These are phyloP conservation scores for Xylaria acuta DNA, from an alignment of 495 filamentous ascomycete species.

Conservation along the genomic window DNA sequence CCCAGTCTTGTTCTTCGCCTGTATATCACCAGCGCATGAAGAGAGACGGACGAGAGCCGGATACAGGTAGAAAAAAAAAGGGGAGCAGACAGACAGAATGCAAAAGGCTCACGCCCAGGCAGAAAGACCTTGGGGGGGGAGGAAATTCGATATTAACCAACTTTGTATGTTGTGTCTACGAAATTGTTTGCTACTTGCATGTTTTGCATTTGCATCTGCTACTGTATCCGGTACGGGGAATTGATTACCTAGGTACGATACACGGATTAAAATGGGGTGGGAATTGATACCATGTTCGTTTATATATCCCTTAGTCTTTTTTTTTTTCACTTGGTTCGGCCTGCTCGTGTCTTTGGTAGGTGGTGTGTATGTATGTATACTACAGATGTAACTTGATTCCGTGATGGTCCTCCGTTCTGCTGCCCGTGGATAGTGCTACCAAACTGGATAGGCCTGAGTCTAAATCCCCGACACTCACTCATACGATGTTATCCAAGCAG, in stretches of 20 bases:
- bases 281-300: conserved; percentile 11
- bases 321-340: neutral
- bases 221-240: conserved; percentile 10
- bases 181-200: neutral
- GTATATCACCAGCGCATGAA: conserved; percentile 15
- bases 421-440: neutral
- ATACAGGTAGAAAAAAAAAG: neutral
- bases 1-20: neutral
- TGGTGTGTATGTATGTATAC: neutral
- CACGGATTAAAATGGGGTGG: neutral
- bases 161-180: conserved; percentile 1
- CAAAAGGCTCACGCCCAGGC: conserved; percentile 17
- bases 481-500: too few species aligned
- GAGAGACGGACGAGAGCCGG: conserved; percentile 1
- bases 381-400: neutral
- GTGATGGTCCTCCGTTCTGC: too few species aligned
- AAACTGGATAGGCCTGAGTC: too few species aligned
- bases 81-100: neutral
- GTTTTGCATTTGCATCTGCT: conserved; percentile 1
- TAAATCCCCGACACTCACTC: too few species aligned
- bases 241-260: too few species aligned
- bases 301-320: neutral
- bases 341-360: neutral
- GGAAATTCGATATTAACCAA: neutral
- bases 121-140: neutral